Evolutionary conservation across 306 rosid species (phyloP).

Genomic region (Argentina anserina): DNA sequence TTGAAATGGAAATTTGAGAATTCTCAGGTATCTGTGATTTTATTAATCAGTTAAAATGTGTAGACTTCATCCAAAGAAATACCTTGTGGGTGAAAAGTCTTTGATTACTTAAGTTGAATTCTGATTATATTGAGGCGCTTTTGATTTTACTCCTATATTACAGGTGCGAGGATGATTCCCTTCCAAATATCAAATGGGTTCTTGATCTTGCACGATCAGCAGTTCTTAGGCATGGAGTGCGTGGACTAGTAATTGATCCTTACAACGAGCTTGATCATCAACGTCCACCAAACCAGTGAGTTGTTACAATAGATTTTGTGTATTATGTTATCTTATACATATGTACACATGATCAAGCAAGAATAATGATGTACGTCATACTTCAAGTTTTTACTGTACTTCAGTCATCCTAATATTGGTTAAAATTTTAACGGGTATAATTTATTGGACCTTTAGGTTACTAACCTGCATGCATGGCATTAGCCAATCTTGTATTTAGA

Average conservation of each 20-base stretch:
- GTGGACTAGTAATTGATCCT: constrained; percentile 98
- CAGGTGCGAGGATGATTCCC: constrained; percentile 91
- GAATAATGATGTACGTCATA: neutral
- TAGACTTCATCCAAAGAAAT: neutral
- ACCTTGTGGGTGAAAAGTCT: constrained; percentile 22
- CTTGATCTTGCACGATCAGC: constrained; percentile 88
- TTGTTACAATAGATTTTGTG: constrained; percentile 15
- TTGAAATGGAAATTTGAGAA: neutral
- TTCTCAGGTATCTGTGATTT: neutral
- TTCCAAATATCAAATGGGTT: constrained; percentile 81
- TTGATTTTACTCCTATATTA: constrained; percentile 20
- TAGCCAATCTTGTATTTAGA: neutral
- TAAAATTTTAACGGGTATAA: neutral
- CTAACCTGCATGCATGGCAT: neutral
- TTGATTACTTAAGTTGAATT: constrained; percentile 10
- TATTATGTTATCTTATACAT: neutral
- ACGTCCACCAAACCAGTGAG: constrained; percentile 81
- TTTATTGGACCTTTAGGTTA: neutral
- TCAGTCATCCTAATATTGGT: neutral
- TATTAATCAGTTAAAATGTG: neutral
- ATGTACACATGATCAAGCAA: neutral
- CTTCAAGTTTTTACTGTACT: neutral
- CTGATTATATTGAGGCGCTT: constrained; percentile 3
- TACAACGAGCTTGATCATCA: constrained; percentile 97
- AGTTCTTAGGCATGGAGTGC: constrained; percentile 86